Evolutionary conservation across 202 grass and related monocot genomes (phyloP).

Genomic region (Digitaria exilis): DNA sequence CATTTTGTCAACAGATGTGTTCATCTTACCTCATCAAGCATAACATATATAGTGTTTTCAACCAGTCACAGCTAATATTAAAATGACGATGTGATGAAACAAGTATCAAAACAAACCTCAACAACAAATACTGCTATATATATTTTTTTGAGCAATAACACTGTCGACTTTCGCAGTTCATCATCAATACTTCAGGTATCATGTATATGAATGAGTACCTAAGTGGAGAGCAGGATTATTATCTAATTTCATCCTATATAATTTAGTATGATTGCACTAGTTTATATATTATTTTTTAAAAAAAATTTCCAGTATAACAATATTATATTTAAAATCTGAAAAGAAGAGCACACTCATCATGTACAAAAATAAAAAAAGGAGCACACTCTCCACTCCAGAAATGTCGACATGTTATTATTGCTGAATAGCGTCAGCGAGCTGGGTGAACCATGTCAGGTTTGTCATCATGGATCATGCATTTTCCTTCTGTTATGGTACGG

Average conservation of each 20-base stretch:
- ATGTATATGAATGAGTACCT: neutral
- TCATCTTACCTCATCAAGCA: conserved; percentile 32
- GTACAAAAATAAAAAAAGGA: neutral
- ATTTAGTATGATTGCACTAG: neutral
- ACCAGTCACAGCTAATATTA: neutral
- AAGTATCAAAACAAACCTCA: neutral
- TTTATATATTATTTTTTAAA: neutral
- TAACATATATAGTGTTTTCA: neutral
- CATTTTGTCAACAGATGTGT: conserved; percentile 44
- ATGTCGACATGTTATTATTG: conserved; percentile 9
- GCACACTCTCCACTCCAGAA: neutral
- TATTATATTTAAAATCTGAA: neutral
- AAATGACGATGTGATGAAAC: neutral
- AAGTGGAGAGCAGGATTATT: neutral
- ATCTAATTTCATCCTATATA: neutral
- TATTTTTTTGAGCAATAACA: neutral
- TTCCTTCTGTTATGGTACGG: neutral
- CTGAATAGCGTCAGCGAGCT: neutral
- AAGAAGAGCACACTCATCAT: neutral
- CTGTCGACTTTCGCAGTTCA: neutral
- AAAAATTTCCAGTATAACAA: neutral
- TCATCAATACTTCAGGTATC: neutral
- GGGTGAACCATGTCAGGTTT: conserved; percentile 4
- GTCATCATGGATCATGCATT: neutral
- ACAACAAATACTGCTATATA: neutral